Base-by-base conservation (phyloP, 2,329 filamentous ascomycete species). In the Hypoxylon sp. region DNA sequence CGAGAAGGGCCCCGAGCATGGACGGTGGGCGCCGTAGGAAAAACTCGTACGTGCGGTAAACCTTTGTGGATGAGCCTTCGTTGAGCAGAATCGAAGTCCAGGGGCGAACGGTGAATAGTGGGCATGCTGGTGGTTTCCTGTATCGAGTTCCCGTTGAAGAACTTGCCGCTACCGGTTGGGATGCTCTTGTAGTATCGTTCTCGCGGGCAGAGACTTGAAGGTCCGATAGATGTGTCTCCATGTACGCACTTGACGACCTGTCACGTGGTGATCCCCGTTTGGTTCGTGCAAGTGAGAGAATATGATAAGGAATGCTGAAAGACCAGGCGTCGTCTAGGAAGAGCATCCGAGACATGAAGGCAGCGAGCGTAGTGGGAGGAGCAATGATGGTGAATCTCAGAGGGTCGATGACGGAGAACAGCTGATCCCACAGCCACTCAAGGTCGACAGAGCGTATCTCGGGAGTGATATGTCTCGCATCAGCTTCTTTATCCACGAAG, bases 41-140 rank as follows among this genome's bases (percentile, higher is more conserved):
- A 78, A 90, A 93, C 71, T 93, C 89, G 75, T 92, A 91, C 3
- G 87, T 88, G 48, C 85, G 85, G 78, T 92, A 94, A 5, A 88
- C 90, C 61, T 84, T 84, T n/a, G 91, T 84, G 3, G 88, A 92
- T 0, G 90, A 92, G 7, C 91, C 90, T 78, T 95, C 91, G 74
- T 94, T 94, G 68, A 93, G 85, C 1, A 86, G 80, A 0, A 93
- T 72, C 16, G 85, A 83, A 0, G 82, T 83, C 91, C 92, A 94
- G 1, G 85, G 85, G 1, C 86, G 83, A n/a, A 85, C 79, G 25
- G 83, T 82, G 46, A 92, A 84, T 0, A 93, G 77, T 9, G 74
- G 75, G 67, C 76, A 79, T 1, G 76, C 73, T 0, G 73, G 68
- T 19, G 70, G 55, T 5, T 54, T 61, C 37, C 19, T 66, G 7